These are phyloP conservation scores for Lindgomyces ingoldianus DNA, from an alignment of 495 filamentous ascomycete genomes.

Conservation along the genomic window DNA sequence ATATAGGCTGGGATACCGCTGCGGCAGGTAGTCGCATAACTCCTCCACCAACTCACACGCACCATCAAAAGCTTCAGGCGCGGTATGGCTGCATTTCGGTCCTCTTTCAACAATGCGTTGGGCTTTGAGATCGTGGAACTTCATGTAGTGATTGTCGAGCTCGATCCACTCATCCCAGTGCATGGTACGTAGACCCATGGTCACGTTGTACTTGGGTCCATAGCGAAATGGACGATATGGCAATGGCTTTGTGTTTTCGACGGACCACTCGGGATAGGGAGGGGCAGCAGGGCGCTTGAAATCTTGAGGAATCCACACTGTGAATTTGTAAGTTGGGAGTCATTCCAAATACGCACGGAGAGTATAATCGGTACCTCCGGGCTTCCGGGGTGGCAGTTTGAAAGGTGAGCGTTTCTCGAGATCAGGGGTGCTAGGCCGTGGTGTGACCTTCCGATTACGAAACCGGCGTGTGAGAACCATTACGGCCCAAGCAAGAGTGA, in stretches of 20 bases:
- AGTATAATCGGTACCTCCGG: conserved; percentile 40
- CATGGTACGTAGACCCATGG: conserved; percentile 79
- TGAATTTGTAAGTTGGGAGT: conserved; percentile 13
- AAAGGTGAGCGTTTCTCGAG: conserved; percentile 41
- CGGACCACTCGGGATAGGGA: conserved; percentile 71
- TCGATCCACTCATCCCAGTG: conserved; percentile 86
- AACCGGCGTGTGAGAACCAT: neutral
- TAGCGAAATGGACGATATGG: conserved; percentile 85
- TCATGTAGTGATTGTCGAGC: conserved; percentile 79
- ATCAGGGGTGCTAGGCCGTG: conserved; percentile 36
- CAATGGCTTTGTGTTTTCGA: conserved; percentile 70
- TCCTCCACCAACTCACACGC: conserved; percentile 82
- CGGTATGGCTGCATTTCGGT: conserved; percentile 67
- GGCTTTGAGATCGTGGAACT: conserved; percentile 74
- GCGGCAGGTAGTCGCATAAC: conserved; percentile 73
- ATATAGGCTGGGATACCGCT: conserved; percentile 76
- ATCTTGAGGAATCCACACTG: conserved; percentile 69
- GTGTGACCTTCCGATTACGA: neutral
- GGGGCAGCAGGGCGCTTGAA: conserved; percentile 68
- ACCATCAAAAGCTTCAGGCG: conserved; percentile 72
- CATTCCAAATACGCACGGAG: neutral
- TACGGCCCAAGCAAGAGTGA: conserved; percentile 16
- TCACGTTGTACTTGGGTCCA: conserved; percentile 76
- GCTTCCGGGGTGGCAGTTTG: conserved; percentile 33
- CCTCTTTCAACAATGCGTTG: conserved; percentile 71